These are phyloP conservation scores for Mortierella antarctica DNA, from an alignment of 192 early-diverging fungal species.

Conservation along the genomic window DNA sequence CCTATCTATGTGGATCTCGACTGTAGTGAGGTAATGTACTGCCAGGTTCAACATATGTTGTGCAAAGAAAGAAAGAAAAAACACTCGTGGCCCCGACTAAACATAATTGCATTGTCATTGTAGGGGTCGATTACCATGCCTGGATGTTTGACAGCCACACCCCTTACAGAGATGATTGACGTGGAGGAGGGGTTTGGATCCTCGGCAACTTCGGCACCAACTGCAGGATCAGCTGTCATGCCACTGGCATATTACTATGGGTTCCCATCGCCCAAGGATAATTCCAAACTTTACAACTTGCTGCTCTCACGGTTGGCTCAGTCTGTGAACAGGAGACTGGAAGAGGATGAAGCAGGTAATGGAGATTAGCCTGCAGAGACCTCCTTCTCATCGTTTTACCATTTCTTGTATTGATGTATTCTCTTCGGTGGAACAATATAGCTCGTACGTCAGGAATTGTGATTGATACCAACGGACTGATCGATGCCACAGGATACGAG, in stretches of 20 bases:
- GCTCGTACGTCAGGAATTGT: conserved; percentile 80
- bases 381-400: neutral
- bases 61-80: neutral
- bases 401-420: neutral
- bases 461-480: conserved; percentile 88
- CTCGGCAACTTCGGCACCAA: conserved; percentile 72
- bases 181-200: conserved; percentile 86
- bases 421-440: conserved; percentile 20
- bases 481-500: conserved; percentile 80
- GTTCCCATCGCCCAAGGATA: conserved; percentile 77
- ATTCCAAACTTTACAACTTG: conserved; percentile 82
- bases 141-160: conserved; percentile 83
- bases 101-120: neutral
- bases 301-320: conserved; percentile 71
- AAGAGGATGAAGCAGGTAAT: conserved; percentile 67
- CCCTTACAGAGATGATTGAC: conserved; percentile 82
- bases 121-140: conserved; percentile 88
- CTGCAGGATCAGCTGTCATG: conserved; percentile 70
- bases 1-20: conserved; percentile 92
- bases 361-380: neutral
- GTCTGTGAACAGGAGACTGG: conserved; percentile 71
- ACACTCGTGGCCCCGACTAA: neutral
- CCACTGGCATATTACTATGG: conserved; percentile 95
- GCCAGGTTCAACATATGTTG: neutral
- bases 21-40: conserved; percentile 68